Base-by-base conservation (phyloP, 2,329 filamentous ascomycete species). In the Aspergillus terreus region DNA sequence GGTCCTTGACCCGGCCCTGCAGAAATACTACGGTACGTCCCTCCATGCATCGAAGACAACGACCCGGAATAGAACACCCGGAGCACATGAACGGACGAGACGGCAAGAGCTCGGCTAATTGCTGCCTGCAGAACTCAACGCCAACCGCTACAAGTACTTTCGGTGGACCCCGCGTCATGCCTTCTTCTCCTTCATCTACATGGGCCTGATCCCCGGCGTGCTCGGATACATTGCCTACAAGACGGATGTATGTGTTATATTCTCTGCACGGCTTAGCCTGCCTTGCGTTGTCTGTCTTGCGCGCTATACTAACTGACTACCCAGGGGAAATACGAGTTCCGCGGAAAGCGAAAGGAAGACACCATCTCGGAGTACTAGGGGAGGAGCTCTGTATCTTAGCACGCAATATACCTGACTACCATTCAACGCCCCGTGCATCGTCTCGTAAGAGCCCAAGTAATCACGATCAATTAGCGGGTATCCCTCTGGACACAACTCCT, bases 61-160 rank as follows among this genome's bases (percentile, higher is more conserved):
- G 15, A 44, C 42, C 19, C 14, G 19, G 25, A 12, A 11, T 11
- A 23, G 5, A 23, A 23, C 23, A 6, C 5, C 23, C 23, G 6
- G 23, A 23, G 6, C 6, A 6, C 5, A 6, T 11, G 15, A 25
- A 44, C 23, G 23, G n/a, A 44, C 1, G 11, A 44, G 15, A 14
- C 27, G 43, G n/a, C 15, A n/a, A 15, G 21, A 17, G 32, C 11
- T 10, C 5, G 21, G 10, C 44, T 46, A 10, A 33, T 10, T 40
- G 17, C 36, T 15, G 43, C 32, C 36, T 41, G 50, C 46, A 96
- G 92, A 87, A 71, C 88, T 96, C 84, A 83, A 82, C 66, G 78
- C 82, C 66, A 90, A 89, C 78, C 87, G 94, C 60, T 87, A 92
- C 82, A 90, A 90, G 76, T 96, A 90, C 82, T 99, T 97, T 82